phyloP scores from a whole-genome alignment of 1,139 yeast genomes.

The Meyerozyma elateridarum region DNA sequence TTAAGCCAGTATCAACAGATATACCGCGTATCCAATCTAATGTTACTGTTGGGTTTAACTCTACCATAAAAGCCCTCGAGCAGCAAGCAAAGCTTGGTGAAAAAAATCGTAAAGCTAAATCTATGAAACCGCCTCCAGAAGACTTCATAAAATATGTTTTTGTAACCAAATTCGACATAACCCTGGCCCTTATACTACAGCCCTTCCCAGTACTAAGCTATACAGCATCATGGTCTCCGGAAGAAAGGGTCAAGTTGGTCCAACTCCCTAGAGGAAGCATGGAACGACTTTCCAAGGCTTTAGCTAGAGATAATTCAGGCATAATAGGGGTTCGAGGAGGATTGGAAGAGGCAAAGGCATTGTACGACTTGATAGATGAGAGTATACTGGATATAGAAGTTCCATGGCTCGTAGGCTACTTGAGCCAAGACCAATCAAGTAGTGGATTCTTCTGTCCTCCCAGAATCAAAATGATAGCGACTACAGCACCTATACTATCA shows the following conservation, averaged over 20 bases:
- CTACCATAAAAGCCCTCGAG: conserved; percentile 48
- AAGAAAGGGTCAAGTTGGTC: conserved; percentile 40
- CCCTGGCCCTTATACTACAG: conserved; percentile 42
- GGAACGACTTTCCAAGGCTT: conserved; percentile 27
- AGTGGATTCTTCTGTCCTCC: conserved; percentile 28
- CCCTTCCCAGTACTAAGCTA: conserved; percentile 51
- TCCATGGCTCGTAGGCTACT: conserved; percentile 41
- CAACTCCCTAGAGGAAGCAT: conserved; percentile 50
- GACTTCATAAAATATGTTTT: conserved; percentile 37
- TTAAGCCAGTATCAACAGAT: conserved; percentile 11
- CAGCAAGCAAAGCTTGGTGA: conserved; percentile 33
- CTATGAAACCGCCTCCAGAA: conserved; percentile 8
- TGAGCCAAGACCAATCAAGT: conserved; percentile 12
- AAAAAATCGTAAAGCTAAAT: conserved; percentile 9
- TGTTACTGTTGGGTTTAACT: conserved; percentile 50
- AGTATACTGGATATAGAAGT: conserved; percentile 35
- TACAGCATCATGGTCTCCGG: conserved; percentile 34
- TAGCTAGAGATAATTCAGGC: conserved; percentile 24
- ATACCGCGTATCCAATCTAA: conserved; percentile 23
- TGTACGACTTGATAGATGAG: conserved; percentile 27
- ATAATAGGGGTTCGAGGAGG: conserved; percentile 26
- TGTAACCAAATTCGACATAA: conserved; percentile 51
- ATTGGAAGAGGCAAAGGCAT: conserved; percentile 22
- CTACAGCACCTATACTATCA: conserved; percentile 36
- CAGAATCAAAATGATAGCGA: conserved; percentile 33